Conservation (phyloP, 495 filamentous ascomycete species). For the Aspergillus coremiiformis region DNA sequence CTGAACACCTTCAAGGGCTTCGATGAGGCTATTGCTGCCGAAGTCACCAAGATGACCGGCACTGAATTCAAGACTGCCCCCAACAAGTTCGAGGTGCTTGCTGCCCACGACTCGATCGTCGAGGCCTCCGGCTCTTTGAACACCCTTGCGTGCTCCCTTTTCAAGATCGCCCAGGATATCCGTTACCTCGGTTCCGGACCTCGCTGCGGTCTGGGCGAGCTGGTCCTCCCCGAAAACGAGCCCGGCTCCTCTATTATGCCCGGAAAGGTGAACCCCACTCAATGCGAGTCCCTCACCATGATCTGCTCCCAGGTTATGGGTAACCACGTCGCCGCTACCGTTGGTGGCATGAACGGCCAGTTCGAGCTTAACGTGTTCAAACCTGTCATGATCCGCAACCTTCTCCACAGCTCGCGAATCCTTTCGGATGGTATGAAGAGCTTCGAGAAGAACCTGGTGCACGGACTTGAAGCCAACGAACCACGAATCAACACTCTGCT, state of each 20-base stretch:
- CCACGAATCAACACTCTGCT: slow-evolving; percentile 77
- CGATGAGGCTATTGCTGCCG: slow-evolving; percentile 80
- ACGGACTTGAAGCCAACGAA: slow-evolving; percentile 87
- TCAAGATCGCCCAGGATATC: slow-evolving; percentile 98
- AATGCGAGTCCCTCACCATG: slow-evolving; percentile 98
- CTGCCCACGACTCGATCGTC: slow-evolving; percentile 91
- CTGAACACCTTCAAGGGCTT: slow-evolving; percentile 97
- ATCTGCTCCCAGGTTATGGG: slow-evolving; percentile 96
- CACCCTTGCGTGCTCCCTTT: slow-evolving; percentile 84
- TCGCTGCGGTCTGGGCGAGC: slow-evolving; percentile 89
- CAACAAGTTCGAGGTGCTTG: slow-evolving; percentile 99
- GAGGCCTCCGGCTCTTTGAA: slow-evolving; percentile 90
- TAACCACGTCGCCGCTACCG: slow-evolving; percentile 84
- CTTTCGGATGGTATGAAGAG: slow-evolving; percentile 87
- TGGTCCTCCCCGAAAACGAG: slow-evolving; percentile 93
- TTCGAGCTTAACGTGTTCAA: slow-evolving; percentile 99
- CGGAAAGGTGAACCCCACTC: slow-evolving; percentile 98
- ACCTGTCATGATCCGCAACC: slow-evolving; percentile 88
- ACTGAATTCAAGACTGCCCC: slow-evolving; percentile 92
- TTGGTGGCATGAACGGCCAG: slow-evolving; percentile 94
- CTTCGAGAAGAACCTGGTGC: slow-evolving; percentile 89
- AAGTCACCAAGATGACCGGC: slow-evolving; percentile 86
- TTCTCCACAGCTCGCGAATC: slow-evolving; percentile 82
- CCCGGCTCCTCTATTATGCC: slow-evolving; percentile 97
- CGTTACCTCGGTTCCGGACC: slow-evolving; percentile 94